Evolutionary conservation across 228 moss, liverwort and hornwort genomes (phyloP), one percentile per base, ranked within the genome.

Genomic region (Sphagnum fallax): DNA sequence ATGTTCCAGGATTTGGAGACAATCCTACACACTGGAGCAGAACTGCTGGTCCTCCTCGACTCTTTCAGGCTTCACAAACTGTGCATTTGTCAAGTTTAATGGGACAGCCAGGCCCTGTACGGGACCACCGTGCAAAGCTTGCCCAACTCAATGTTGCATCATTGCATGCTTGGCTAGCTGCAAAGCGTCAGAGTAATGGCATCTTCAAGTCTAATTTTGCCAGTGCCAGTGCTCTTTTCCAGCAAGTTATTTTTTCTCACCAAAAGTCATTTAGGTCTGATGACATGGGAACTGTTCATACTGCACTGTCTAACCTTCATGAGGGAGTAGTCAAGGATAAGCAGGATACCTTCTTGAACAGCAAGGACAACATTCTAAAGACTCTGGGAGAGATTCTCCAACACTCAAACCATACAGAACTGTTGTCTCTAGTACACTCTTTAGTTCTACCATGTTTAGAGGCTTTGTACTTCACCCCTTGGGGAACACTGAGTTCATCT

Each of bases 21-120:
- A 12, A 12, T 55, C 5, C 78, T 63, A 76, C 64, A 55, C 73
- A 81, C 11, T 89, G 91, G 86, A 47, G 49, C 69, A 69, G 67
- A 72, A 74, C 71, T 48, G 74, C 79, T 72, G 92, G 94, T 5
- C 95, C 95, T 61, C 85, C 92, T 11, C 82, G 87, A 62, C 77
- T 95, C 62, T 95, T 95, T 80, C 87, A 79, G 70, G 82, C 89
- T 73, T 73, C 82, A 53, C 87, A 95, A 65, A 89, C 85, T 69
- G 78, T 80, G 32, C 70, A 87, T 66, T 79, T 92, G 55, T 77
- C 95, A 51, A 80, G 69, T 63, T 79, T 79, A 65, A 71, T 82
- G 79, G 87, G 84, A 70, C 85, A 75, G 51, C 75, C 81, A 64
- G 83, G 83, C 64, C 76, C 86, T 64, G 85, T 98, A 10, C 81